Conservation (phyloP, 306 rosid species). For the Canavalia ensiformis region DNA sequence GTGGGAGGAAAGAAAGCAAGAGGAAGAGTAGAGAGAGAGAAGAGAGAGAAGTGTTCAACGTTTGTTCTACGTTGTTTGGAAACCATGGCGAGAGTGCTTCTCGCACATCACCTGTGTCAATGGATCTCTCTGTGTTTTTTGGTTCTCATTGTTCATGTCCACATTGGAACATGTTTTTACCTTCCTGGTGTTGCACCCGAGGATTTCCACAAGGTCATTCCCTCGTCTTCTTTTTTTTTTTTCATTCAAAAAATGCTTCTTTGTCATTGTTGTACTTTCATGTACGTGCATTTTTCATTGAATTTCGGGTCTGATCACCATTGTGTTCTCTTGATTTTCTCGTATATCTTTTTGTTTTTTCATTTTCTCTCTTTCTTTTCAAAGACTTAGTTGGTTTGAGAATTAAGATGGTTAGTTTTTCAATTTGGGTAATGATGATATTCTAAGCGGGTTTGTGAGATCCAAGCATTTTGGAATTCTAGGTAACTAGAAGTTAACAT, state of each 20-base stretch:
- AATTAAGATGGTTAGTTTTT: conserved; percentile 30
- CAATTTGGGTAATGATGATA: conserved; percentile 17
- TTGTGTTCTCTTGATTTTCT: not conserved
- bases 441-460: conserved; percentile 36
- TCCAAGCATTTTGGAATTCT: conserved; percentile 42
- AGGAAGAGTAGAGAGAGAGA: conserved; percentile 6
- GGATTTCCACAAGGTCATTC: conserved; percentile 73
- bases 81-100: conserved; percentile 72
- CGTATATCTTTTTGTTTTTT: not conserved
- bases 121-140: conserved; percentile 67
- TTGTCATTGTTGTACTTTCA: conserved; percentile 18
- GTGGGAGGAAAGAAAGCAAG: not conserved
- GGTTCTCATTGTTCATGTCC: conserved; percentile 47
- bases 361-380: too few relatives aligned
- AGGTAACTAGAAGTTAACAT: not conserved
- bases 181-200: conserved; percentile 96
- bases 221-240: not conserved
- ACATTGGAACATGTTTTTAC: conserved; percentile 65
- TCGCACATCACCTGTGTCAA: conserved; percentile 58
- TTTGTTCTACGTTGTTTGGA: conserved; percentile 47
- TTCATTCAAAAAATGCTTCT: not conserved
- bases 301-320: conserved; percentile 40
- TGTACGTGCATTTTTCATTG: conserved; percentile 16
- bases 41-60: conserved; percentile 10
- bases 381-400: conserved; percentile 1